Percentiles rank a stretch among this genome's conserved stretches.
Evolutionary conservation across 805 yeast species (phyloP).

Genomic region (Candida sithepensis): DNA sequence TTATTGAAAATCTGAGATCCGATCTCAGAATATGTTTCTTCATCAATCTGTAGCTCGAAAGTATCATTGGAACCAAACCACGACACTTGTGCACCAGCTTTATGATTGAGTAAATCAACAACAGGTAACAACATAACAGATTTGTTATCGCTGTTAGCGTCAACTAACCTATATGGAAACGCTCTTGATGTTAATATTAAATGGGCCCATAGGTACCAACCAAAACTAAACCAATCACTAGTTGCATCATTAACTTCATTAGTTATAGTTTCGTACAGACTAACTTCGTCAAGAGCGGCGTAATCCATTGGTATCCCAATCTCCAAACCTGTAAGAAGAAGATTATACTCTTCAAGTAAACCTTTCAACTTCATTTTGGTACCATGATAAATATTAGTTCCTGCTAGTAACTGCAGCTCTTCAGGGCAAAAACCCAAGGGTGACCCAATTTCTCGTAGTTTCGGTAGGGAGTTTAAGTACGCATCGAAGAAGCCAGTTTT

Average conservation of each 20-base stretch:
- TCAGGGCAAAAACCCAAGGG: constrained; percentile 60
- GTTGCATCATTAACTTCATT: constrained; percentile 30
- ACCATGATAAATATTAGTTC: constrained; percentile 59
- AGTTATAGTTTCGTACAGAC: constrained; percentile 5
- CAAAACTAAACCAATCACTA: constrained; percentile 32
- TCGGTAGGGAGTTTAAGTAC: constrained; percentile 48
- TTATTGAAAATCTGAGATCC: constrained; percentile 62
- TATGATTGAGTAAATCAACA: constrained; percentile 76
- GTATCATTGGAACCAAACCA: constrained; percentile 45
- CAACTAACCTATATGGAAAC: constrained; percentile 65
- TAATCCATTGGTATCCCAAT: constrained; percentile 3
- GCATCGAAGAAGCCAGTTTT: constrained; percentile 22
- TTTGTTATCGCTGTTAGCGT: constrained; percentile 16
- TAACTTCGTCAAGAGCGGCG: neutral
- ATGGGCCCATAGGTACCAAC: constrained; percentile 72
- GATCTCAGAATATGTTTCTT: neutral
- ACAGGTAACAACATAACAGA: constrained; percentile 66
- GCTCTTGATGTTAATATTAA: constrained; percentile 73
- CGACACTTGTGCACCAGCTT: constrained; percentile 52
- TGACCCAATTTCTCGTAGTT: constrained; percentile 41
- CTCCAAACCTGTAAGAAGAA: neutral
- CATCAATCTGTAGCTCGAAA: constrained; percentile 12
- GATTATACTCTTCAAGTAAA: constrained; percentile 54
- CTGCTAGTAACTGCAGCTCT: constrained; percentile 47
- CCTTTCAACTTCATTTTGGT: constrained; percentile 39